A percentile compares a stretch with the other conserved stretches of the same genome.
Evolutionary conservation across 345 rosid genomes (phyloP).

Genomic region (Eucalyptus tenuipes): DNA sequence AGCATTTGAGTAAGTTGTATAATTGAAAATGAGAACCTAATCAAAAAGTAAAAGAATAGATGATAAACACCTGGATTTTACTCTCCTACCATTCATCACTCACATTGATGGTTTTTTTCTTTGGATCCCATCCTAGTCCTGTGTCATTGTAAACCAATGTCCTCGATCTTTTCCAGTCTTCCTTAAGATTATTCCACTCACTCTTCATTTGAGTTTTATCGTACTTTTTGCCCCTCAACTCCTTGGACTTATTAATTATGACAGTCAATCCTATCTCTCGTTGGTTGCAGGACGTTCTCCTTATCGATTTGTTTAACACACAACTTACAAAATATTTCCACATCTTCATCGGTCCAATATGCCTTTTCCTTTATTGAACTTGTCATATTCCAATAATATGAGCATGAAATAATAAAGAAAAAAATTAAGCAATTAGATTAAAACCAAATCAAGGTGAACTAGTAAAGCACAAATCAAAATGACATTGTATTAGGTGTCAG

Average conservation of each 20-base stretch:
- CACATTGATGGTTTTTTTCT: fast-evolving
- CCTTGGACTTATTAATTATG: not conserved
- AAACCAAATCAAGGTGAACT: no score
- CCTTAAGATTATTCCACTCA: not conserved
- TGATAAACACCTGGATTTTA: not conserved
- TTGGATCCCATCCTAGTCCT: fast-evolving
- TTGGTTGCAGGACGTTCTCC: fast-evolving
- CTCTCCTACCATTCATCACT: not conserved
- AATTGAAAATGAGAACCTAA: no score
- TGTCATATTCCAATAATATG: not conserved
- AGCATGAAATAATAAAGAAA: no score
- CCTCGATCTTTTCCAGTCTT: fast-evolving
- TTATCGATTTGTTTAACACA: not conserved
- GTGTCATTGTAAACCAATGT: fast-evolving
- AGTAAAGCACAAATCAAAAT: no score
- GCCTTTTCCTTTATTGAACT: no score
- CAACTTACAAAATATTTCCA: not conserved
- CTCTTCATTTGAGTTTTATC: not conserved
- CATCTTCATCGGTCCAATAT: fast-evolving
- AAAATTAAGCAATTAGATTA: no score
- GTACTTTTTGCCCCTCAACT: fast-evolving
- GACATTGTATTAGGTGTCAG: no score
- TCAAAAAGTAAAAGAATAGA: no score
- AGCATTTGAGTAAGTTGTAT: not conserved
- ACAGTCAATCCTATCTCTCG: not conserved